Evolutionary conservation across 2,329 filamentous ascomycete species (phyloP), one percentile per base, ranked within the genome.

Genomic region (Neopestalotiopsis rosae): DNA sequence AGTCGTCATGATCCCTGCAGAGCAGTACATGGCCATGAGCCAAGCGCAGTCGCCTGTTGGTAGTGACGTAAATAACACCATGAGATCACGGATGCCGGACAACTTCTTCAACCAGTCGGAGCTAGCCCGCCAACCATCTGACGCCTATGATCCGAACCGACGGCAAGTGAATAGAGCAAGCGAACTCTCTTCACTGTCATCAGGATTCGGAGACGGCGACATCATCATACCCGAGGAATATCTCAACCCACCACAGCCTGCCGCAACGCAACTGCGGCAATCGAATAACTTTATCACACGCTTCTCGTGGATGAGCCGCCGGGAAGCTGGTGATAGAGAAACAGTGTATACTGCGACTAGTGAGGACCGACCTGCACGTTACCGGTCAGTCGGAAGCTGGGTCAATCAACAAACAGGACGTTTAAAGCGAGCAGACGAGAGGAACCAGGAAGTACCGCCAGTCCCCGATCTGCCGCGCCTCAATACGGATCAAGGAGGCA

Each of bases 191-290:
- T 91, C 89, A 0, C 80, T 91, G 4, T 91, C 89, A 0, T 91
- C 89, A 0, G 89, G 89, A 6, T 91, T 91, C 70, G 89, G 89
- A 20, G 89, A 91, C 73, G 87, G 85, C 30, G 87, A 90, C 59
- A 88, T 90, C 34, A 83, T 88, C 40, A 77, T 87, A 32, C 82
- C 82, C 5, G 79, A 77, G 34, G 75, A 66, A 64, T 73, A 49
- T 17, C 38, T 67, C 57, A 70, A 62, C 68, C 71, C 20, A 63
- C 59, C 52, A 14, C 66, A 34, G 63, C 66, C 49, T 65, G 66
- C 20, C 68, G 49, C 59, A 61, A 65, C 69, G 38, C 65, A 30
- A 72, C 17, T 66, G 57, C 70, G 72, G n/a, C 70, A 71, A 52
- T 66, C 72, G 14, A 66, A 45, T 58, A 73, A 74, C 52, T 72